A percentile compares a stretch with the other conserved stretches of the same genome.
phyloP scores from a whole-genome alignment of 83 land plant species.

The Thuja plicata region DNA sequence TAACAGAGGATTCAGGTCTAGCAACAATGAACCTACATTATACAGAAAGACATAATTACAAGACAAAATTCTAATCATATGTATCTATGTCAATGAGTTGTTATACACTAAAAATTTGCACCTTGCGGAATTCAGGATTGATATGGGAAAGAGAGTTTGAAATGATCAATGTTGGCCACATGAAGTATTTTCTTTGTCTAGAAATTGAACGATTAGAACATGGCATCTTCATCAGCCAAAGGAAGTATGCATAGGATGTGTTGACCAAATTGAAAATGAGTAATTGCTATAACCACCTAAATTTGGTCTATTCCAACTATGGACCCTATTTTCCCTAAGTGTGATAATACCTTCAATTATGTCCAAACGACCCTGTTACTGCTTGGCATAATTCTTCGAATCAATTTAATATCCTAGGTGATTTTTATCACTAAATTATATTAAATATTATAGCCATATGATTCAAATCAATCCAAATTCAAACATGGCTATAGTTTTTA shows the following conservation, averaged over 20 bases:
- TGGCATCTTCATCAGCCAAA: slow-evolving; percentile 15
- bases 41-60: neutral
- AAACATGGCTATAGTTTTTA: too few relatives aligned
- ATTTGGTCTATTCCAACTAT: too few relatives aligned
- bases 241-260: slow-evolving; percentile 17
- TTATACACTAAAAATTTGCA: neutral
- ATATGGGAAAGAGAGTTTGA: slow-evolving; percentile 16
- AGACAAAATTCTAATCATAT: slow-evolving; percentile 6
- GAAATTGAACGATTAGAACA: neutral
- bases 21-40: neutral
- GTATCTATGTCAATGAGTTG: slow-evolving; percentile 30
- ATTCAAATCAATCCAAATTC: too few relatives aligned
- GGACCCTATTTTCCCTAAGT: too few relatives aligned
- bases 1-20: neutral
- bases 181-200: slow-evolving; percentile 19
- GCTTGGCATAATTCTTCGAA: too few relatives aligned
- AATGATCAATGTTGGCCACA: slow-evolving; percentile 17
- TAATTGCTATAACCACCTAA: too few relatives aligned
- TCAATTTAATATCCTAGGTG: too few relatives aligned
- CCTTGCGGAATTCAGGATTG: slow-evolving; percentile 15
- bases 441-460: too few relatives aligned
- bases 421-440: too few relatives aligned
- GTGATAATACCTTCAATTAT: too few relatives aligned
- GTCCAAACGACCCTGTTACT: too few relatives aligned
- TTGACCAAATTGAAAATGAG: slow-evolving; percentile 21